Evolutionary conservation across 495 filamentous ascomycete species (phyloP).

Genomic region (Aspergillus kassunensis): DNA sequence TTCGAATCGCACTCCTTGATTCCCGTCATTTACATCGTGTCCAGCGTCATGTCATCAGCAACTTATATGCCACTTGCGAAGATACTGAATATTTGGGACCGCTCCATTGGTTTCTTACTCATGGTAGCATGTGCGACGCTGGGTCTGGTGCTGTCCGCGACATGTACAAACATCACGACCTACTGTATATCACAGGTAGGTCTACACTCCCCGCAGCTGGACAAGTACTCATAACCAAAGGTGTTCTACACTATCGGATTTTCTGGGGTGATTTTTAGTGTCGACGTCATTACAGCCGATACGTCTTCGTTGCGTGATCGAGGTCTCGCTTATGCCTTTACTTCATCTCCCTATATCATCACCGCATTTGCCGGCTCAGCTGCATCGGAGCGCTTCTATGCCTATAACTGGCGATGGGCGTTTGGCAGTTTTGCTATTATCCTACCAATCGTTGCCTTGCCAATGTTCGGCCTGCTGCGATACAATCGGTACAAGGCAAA

Average conservation of each 20-base stretch:
- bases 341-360: slow-evolving; percentile 47
- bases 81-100: slow-evolving; percentile 63
- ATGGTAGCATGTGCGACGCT: slow-evolving; percentile 35
- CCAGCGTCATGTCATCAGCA: slow-evolving; percentile 37
- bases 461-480: slow-evolving; percentile 45
- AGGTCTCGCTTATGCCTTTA: slow-evolving; percentile 55
- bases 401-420: slow-evolving; percentile 57
- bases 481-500: slow-evolving; percentile 55
- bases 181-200: slow-evolving; percentile 49
- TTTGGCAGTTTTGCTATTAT: slow-evolving; percentile 59
- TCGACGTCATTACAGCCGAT: slow-evolving; percentile 60
- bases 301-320: slow-evolving; percentile 57
- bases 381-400: slow-evolving; percentile 39
- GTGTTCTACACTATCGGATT: slow-evolving; percentile 51
- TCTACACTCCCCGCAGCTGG: neutral
- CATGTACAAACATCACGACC: slow-evolving; percentile 42
- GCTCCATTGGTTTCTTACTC: slow-evolving; percentile 51
- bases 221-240: neutral
- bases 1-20: slow-evolving; percentile 57
- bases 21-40: slow-evolving; percentile 53
- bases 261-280: slow-evolving; percentile 52
- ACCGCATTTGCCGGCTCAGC: slow-evolving; percentile 37
- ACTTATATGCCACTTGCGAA: slow-evolving; percentile 58
- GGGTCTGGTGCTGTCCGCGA: slow-evolving; percentile 48
- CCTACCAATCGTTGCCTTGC: slow-evolving; percentile 49